phyloP scores from a whole-genome alignment of 805 yeast genomes.

The Ogataea ramenticola region DNA sequence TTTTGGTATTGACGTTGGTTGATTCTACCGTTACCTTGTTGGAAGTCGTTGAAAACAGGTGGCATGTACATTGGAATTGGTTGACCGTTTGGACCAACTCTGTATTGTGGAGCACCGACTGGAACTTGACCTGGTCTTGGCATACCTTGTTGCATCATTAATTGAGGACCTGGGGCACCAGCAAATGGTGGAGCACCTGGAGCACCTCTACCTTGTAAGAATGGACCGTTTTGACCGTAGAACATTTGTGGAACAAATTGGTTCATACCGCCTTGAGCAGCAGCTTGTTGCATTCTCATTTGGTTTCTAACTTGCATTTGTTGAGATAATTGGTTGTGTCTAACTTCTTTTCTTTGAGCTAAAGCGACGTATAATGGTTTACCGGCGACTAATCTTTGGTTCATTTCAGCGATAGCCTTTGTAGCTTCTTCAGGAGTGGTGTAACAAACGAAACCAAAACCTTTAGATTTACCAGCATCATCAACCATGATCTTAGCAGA shows the following conservation, averaged over 20 bases:
- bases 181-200: constrained; percentile 68
- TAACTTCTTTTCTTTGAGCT: constrained; percentile 97
- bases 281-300: constrained; percentile 96
- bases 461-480: constrained; percentile 91
- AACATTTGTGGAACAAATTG: constrained; percentile 80
- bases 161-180: constrained; percentile 67
- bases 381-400: constrained; percentile 89
- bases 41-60: constrained; percentile 66
- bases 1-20: constrained; percentile 38
- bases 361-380: constrained; percentile 98
- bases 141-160: constrained; percentile 60
- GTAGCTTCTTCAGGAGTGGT: constrained; percentile 98
- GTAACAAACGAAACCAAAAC: constrained; percentile 98
- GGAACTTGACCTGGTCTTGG: constrained; percentile 60
- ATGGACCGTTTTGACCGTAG: constrained; percentile 78
- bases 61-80: constrained; percentile 80
- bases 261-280: constrained; percentile 79
- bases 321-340: constrained; percentile 95
- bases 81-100: constrained; percentile 77
- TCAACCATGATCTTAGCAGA: constrained; percentile 95
- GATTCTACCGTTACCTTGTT: constrained; percentile 47
- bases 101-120: constrained; percentile 52
- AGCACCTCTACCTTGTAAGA: constrained; percentile 33
- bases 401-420: constrained; percentile 96
- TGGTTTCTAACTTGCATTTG: constrained; percentile 98